These are phyloP conservation scores for Ramaria sp. DNA, from an alignment of 768 basidiomycete genomes.

Conservation along the genomic window DNA sequence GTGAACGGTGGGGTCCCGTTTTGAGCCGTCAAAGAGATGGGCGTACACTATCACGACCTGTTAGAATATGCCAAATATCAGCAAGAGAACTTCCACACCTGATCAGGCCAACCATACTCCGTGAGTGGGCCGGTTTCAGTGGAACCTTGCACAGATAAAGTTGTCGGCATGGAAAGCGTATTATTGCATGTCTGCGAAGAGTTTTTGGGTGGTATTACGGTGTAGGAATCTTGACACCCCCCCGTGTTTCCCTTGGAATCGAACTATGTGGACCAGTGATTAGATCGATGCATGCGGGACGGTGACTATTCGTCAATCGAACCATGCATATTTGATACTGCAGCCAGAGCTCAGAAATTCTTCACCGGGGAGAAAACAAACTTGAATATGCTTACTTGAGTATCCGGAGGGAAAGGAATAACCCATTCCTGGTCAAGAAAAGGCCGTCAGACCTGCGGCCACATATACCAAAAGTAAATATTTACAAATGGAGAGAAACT, in stretches of 20 bases:
- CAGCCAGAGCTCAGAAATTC: too few relatives aligned
- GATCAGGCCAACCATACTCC: conserved; percentile 5
- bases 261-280: not conserved
- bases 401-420: not conserved
- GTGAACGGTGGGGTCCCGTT: not conserved
- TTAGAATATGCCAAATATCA: not conserved
- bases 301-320: not conserved
- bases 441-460: not conserved
- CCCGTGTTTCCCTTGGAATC: not conserved
- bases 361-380: not conserved
- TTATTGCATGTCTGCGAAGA: not conserved
- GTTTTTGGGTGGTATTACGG: not conserved
- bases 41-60: not conserved
- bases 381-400: not conserved
- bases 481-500: not conserved
- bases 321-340: conserved; percentile 7
- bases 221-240: not conserved
- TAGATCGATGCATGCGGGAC: not conserved
- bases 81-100: not conserved
- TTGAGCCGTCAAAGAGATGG: not conserved
- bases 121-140: conserved; percentile 2
- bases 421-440: not conserved
- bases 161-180: not conserved
- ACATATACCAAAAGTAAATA: not conserved
- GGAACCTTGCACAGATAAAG: not conserved